Conservation (phyloP, 352 stramenopile genomes). For the Nothophytophthora sp. region DNA sequence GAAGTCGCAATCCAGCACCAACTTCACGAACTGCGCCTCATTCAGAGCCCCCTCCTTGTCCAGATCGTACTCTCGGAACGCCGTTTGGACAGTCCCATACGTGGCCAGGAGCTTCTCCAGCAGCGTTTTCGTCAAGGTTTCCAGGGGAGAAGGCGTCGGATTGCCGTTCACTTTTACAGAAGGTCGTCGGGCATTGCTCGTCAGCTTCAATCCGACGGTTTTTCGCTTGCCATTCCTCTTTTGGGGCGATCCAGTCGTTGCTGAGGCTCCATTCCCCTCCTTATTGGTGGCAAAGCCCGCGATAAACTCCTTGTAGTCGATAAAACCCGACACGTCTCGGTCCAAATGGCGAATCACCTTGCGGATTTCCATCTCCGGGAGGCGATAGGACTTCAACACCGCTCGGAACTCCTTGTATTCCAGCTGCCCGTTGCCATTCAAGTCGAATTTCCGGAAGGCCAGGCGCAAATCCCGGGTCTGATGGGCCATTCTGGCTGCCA, state of each 20-base stretch:
- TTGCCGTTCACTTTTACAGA: slow-evolving; percentile 10
- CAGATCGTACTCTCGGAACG: slow-evolving; percentile 55
- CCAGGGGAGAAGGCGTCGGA: slow-evolving; percentile 24
- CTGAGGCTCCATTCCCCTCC: slow-evolving; percentile 19
- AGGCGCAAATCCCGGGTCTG: slow-evolving; percentile 55
- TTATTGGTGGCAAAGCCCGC: slow-evolving; percentile 36
- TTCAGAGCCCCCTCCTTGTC: slow-evolving; percentile 37
- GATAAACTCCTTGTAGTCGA: slow-evolving; percentile 78
- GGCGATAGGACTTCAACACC: slow-evolving; percentile 61
- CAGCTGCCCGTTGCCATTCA: slow-evolving; percentile 62
- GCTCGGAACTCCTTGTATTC: slow-evolving; percentile 75
- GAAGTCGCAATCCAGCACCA: slow-evolving; percentile 38
- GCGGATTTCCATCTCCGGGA: slow-evolving; percentile 65
- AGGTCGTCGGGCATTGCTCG: slow-evolving; percentile 10
- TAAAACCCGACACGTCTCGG: slow-evolving; percentile 62
- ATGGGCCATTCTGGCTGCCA: slow-evolving; percentile 52
- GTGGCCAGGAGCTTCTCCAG: slow-evolving; percentile 38
- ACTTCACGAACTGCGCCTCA: slow-evolving; percentile 44
- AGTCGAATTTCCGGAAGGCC: slow-evolving; percentile 69
- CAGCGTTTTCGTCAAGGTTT: slow-evolving; percentile 49
- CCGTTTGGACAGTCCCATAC: slow-evolving; percentile 49
- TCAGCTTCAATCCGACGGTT: slow-evolving; percentile 2
- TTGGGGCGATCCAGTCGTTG: slow-evolving; percentile 10
- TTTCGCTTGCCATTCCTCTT: slow-evolving; percentile 21
- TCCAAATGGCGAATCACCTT: slow-evolving; percentile 77